Percentiles rank a stretch among this genome's conserved stretches.
phyloP scores from a whole-genome alignment of 164 flowering plant genomes.

The Macadamia tetraphylla region DNA sequence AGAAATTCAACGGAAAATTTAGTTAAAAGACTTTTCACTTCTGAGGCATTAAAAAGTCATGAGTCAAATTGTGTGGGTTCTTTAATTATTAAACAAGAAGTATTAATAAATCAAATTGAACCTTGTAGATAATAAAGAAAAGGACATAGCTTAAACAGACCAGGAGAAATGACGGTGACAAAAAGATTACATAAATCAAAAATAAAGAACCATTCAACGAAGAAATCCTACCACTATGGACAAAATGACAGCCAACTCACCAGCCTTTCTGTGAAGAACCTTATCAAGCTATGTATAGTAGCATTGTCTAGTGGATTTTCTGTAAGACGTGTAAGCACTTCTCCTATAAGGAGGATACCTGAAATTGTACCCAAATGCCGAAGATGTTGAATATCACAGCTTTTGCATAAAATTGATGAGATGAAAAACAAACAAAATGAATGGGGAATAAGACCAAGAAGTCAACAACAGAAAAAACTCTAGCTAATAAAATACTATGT shows the following conservation, averaged over 20 bases:
- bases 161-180: not conserved
- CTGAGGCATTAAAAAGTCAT: no score
- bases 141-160: not conserved
- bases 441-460: not conserved
- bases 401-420: not conserved
- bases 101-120: no score
- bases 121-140: not conserved
- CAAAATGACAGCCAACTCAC: slow-evolving; percentile 38
- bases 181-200: not conserved
- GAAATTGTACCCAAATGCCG: slow-evolving; percentile 13
- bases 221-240: not conserved
- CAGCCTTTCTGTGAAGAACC: slow-evolving; percentile 81
- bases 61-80: no score
- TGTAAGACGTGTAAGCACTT: slow-evolving; percentile 45
- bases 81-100: no score
- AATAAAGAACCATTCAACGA: not conserved
- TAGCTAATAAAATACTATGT: no score
- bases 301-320: slow-evolving; percentile 53
- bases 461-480: not conserved
- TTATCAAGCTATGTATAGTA: slow-evolving; percentile 60
- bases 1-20: no score
- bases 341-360: slow-evolving; percentile 85
- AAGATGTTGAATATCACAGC: not conserved
- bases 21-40: no score
- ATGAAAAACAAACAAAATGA: not conserved